A percentile compares a stretch with the other conserved stretches of the same genome.
phyloP scores from a whole-genome alignment of 257 asterid species.

The Fraxinus pennsylvanica region DNA sequence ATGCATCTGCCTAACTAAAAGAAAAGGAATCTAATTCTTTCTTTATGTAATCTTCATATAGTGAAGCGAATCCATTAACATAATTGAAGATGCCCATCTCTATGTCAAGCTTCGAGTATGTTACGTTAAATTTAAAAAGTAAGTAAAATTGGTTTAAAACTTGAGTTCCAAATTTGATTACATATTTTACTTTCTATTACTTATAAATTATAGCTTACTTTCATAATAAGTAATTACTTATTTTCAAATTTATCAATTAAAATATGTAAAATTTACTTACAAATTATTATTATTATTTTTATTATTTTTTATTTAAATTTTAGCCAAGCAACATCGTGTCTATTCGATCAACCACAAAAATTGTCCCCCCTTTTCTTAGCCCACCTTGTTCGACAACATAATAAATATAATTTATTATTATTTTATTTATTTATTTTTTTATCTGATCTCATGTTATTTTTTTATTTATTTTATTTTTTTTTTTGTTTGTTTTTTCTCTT shows the following conservation, averaged over 20 bases:
- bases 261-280: too few species aligned
- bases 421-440: too few species aligned
- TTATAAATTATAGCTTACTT: background rate
- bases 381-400: background rate
- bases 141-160: background rate
- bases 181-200: background rate
- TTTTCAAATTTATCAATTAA: background rate
- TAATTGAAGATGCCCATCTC: background rate
- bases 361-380: too few species aligned
- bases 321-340: background rate
- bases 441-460: too few species aligned
- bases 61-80: background rate
- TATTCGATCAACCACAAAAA: background rate
- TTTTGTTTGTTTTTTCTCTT: too few species aligned
- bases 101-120: background rate
- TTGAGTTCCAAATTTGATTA: background rate
- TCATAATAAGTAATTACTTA: too few species aligned
- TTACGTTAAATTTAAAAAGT: too few species aligned
- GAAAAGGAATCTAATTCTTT: background rate
- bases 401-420: too few species aligned
- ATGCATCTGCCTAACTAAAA: background rate
- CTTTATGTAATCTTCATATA: background rate
- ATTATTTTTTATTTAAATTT: too few species aligned
- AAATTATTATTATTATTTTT: too few species aligned
- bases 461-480: too few species aligned